These are phyloP conservation scores for Millerozyma acaciae DNA, from an alignment of 805 yeast species.

Conservation along the genomic window DNA sequence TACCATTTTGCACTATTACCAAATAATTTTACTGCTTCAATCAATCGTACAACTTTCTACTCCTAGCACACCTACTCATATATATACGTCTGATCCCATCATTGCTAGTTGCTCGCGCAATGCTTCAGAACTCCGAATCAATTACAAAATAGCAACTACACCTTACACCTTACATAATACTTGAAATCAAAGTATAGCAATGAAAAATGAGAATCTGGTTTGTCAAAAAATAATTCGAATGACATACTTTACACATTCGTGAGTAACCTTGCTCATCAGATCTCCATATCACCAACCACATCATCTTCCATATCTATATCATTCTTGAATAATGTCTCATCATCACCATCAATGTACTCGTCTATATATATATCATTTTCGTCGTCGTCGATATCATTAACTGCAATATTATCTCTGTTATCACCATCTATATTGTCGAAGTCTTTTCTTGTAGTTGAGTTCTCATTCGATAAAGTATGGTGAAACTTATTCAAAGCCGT, in stretches of 20 bases:
- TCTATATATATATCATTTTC: slow-evolving; percentile 20
- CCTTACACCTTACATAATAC: too few relatives aligned
- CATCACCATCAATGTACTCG: slow-evolving; percentile 23
- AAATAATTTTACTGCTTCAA: not conserved
- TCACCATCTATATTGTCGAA: slow-evolving; percentile 6
- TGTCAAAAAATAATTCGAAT: too few relatives aligned
- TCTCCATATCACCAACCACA: slow-evolving; percentile 37
- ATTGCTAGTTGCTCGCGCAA: too few relatives aligned
- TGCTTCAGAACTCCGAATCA: too few relatives aligned
- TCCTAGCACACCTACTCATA: too few relatives aligned
- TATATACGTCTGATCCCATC: not conserved
- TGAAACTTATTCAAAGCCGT: slow-evolving; percentile 45
- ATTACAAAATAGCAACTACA: too few relatives aligned
- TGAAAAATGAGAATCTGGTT: too few relatives aligned
- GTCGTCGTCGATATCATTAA: slow-evolving; percentile 21
- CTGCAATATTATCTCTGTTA: slow-evolving; percentile 10
- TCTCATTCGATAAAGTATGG: slow-evolving; percentile 27
- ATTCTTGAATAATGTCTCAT: slow-evolving; percentile 18
- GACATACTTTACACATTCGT: too few relatives aligned
- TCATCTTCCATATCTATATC: slow-evolving; percentile 22
- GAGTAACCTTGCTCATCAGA: slow-evolving; percentile 17
- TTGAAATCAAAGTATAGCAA: too few relatives aligned
- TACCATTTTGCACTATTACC: slow-evolving; percentile 1
- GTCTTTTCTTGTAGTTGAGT: slow-evolving; percentile 9
- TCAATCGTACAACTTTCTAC: not conserved